Evolutionary conservation across 1,284 basidiomycete species (phyloP).

Genomic region (Austropuccinia psidii): DNA sequence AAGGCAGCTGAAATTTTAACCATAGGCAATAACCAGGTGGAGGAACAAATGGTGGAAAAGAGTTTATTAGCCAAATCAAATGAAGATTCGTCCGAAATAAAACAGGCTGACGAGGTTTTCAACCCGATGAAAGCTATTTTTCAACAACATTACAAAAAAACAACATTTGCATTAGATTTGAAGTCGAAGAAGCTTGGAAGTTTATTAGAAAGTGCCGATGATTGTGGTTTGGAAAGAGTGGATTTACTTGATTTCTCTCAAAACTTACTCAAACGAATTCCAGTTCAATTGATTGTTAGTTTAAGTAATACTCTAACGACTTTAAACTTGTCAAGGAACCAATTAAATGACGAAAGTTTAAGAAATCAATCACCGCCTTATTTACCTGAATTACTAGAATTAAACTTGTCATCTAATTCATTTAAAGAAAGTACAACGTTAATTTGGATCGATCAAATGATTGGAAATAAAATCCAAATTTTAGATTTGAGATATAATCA

Average conservation of each 20-base stretch:
- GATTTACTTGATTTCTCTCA: neutral
- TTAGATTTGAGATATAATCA: conserved; percentile 18
- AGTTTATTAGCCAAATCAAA: neutral
- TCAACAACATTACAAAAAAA: neutral
- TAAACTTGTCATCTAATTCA: conserved; percentile 16
- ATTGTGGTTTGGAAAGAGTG: neutral
- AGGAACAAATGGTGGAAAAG: neutral
- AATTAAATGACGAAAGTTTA: neutral
- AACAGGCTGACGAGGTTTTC: neutral
- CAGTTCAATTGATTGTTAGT: neutral
- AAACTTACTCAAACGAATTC: conserved; percentile 4
- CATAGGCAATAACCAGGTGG: neutral
- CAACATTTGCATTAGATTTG: conserved; percentile 12
- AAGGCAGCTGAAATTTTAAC: neutral
- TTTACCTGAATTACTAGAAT: conserved; percentile 2
- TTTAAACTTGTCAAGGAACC: conserved; percentile 26
- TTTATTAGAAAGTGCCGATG: neutral
- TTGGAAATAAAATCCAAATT: neutral
- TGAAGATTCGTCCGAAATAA: neutral
- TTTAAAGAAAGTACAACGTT: neutral
- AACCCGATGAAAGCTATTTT: conserved; percentile 7
- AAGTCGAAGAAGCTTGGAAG: neutral
- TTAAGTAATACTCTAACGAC: neutral
- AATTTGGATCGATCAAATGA: neutral
- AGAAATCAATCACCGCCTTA: neutral